Conservation (phyloP, 2,329 filamentous ascomycete species). For the Arthrobotrys pseudoclavata region DNA sequence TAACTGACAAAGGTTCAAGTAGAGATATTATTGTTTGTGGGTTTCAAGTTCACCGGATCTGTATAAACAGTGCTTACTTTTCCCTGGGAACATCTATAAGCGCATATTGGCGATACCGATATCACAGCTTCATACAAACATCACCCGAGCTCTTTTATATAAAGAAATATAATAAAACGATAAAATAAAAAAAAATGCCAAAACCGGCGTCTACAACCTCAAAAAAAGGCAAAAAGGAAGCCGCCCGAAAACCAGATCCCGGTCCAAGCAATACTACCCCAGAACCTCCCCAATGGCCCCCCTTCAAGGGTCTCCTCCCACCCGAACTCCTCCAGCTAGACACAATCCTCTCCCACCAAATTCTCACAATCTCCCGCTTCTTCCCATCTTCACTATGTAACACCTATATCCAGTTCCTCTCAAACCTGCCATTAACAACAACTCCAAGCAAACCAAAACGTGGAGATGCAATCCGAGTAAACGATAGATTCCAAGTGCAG, state of each 20-base stretch:
- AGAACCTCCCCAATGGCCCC: conserved; percentile 76
- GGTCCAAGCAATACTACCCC: conserved; percentile 59
- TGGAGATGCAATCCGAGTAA: conserved; percentile 85
- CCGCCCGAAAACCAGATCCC: conserved; percentile 5
- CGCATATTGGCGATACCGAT: not conserved
- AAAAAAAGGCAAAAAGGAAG: conserved; percentile 49
- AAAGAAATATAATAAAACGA: not conserved
- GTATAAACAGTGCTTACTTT: too few relatives aligned
- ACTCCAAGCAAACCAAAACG: conserved; percentile 83
- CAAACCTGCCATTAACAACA: conserved; percentile 77
- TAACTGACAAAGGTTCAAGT: too few relatives aligned
- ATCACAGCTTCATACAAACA: not conserved
- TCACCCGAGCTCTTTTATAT: not conserved
- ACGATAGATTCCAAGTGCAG: conserved; percentile 87
- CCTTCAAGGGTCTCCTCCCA: conserved; percentile 77
- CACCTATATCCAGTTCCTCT: conserved; percentile 80
- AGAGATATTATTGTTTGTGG: too few relatives aligned
- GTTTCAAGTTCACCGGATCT: too few relatives aligned
- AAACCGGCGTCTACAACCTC: conserved; percentile 26
- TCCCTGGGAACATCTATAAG: not conserved
- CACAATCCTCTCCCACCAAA: conserved; percentile 73
- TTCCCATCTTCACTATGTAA: conserved; percentile 82
- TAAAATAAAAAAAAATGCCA: conserved; percentile 30
- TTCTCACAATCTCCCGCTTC: conserved; percentile 80
- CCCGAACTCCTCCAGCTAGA: conserved; percentile 75